Percentiles rank a stretch among this genome's conserved stretches.
Conservation (phyloP, 495 filamentous ascomycete species). For the Hyaloscypha variabilis region DNA sequence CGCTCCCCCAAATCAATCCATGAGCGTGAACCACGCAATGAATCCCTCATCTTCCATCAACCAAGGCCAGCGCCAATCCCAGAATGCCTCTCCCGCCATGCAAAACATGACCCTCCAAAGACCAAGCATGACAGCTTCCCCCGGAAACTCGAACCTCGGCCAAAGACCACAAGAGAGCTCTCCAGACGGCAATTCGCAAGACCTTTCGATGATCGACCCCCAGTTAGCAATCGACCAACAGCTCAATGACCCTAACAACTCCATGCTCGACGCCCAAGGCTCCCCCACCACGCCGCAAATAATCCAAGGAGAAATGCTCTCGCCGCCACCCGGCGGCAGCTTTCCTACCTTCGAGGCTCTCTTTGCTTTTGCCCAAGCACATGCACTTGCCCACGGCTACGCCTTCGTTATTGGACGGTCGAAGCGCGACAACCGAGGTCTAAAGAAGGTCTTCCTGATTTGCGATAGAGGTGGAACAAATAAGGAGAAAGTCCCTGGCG, state of each 20-base stretch:
- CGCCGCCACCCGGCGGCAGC: slow-evolving; percentile 54
- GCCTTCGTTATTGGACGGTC: slow-evolving; percentile 60
- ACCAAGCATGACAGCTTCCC: slow-evolving; percentile 27
- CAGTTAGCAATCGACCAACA: slow-evolving; percentile 33
- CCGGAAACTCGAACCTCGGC: slow-evolving; percentile 17
- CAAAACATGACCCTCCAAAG: slow-evolving; percentile 24
- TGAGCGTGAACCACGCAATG: slow-evolving; percentile 30
- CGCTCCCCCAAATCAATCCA: slow-evolving; percentile 24
- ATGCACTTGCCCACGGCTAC: slow-evolving; percentile 59
- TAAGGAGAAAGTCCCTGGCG: slow-evolving; percentile 46
- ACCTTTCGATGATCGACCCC: slow-evolving; percentile 34
- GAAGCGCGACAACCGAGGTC: slow-evolving; percentile 55
- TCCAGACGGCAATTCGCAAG: slow-evolving; percentile 20
- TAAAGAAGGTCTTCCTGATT: slow-evolving; percentile 61
- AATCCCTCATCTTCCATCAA: slow-evolving; percentile 18
- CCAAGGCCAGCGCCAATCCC: slow-evolving; percentile 21
- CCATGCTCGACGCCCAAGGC: slow-evolving; percentile 16
- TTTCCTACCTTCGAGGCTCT: slow-evolving; percentile 57
- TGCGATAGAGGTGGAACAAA: slow-evolving; percentile 57
- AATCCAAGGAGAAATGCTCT: slow-evolving; percentile 44
- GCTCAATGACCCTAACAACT: slow-evolving; percentile 15
- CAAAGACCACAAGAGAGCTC: slow-evolving; percentile 21
- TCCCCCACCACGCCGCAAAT: slow-evolving; percentile 5
- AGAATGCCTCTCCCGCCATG: slow-evolving; percentile 30
- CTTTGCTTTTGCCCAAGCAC: slow-evolving; percentile 52